phyloP scores from a whole-genome alignment of 345 rosid genomes.

The Citrus medica region DNA sequence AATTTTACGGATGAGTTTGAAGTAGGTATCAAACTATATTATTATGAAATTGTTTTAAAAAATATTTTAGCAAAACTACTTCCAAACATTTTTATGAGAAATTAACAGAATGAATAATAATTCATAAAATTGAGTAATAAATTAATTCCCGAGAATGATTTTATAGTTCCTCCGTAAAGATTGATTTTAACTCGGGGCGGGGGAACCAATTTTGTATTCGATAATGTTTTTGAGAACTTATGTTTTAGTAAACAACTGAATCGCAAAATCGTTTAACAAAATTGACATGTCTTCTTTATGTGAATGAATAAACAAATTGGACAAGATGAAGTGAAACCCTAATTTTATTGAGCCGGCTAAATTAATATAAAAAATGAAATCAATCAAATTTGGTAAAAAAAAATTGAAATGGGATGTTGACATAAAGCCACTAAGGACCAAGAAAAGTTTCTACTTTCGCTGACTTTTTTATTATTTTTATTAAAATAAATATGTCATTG shows the following conservation, averaged over 20 bases:
- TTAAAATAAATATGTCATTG: neutral
- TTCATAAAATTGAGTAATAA: neutral
- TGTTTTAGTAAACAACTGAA: neutral
- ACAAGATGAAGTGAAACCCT: neutral
- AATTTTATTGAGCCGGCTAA: neutral
- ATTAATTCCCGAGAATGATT: neutral
- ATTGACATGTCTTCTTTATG: neutral
- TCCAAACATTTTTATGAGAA: too few relatives aligned
- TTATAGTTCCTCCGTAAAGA: neutral
- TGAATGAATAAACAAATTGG: neutral
- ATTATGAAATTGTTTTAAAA: too few relatives aligned
- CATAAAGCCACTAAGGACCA: too few relatives aligned
- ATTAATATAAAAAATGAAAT: neutral
- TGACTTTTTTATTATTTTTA: neutral
- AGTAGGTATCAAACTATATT: too few relatives aligned
- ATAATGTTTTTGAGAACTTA: neutral
- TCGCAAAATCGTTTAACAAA: neutral
- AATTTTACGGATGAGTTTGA: too few relatives aligned
- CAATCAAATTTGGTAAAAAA: neutral
- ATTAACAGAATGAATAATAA: neutral
- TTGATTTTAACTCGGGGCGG: neutral
- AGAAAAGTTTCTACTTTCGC: neutral
- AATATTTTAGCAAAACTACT: too few relatives aligned
- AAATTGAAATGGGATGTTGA: neutral
- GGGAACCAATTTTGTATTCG: neutral